Base-by-base conservation (phyloP, 2,329 filamentous ascomycete genomes). In the Rosellinia necatrix region DNA sequence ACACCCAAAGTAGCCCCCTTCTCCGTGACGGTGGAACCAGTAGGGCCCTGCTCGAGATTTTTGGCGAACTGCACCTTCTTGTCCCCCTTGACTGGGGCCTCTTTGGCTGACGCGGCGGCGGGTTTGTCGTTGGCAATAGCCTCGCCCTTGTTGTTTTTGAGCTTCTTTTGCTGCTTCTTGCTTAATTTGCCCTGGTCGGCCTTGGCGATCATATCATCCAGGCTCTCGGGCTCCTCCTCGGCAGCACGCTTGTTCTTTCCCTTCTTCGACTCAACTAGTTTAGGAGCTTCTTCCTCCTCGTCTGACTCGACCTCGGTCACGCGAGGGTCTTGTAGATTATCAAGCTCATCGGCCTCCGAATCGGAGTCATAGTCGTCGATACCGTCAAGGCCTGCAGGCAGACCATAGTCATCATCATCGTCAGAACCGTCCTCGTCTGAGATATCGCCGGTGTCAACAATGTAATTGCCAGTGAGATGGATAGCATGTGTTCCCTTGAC, bases 11-110 rank as follows among this genome's bases (percentile, higher is more conserved):
- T 76, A 51, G 80, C 80, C 69, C 81, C 81, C 67, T 81, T 75
- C 71, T 79, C 78, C n/a, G 40, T 50, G 35, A 63, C 68, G 63
- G 83, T 78, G 54, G 90, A 87, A 64, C 87, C 86, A 38, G 92
- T 96, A 62, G 94, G 94, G 58, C 94, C 94, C 76, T 96, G 92
- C 81, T 97, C 94, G 61, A 99, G 91, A 76, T 97, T 92, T 84
- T 97, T 97, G 72, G 94, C 93, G 74, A 99, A 99, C 76, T 96
- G 91, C 59, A 99, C 94, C 82, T 97, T 97, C 86, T 97, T 97
- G 75, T 90, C 89, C 54, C 81, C 78, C 81, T 85, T 85, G 59
- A 72, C 64, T 10, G 74, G 61, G 37, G 70, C 61, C 21, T 76
- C 75, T 64, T 80, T 78, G 60, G 75, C 75, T 50, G 78, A 76